Base-by-base conservation (phyloP, 345 rosid species). In the Lagerstroemia speciosa region DNA sequence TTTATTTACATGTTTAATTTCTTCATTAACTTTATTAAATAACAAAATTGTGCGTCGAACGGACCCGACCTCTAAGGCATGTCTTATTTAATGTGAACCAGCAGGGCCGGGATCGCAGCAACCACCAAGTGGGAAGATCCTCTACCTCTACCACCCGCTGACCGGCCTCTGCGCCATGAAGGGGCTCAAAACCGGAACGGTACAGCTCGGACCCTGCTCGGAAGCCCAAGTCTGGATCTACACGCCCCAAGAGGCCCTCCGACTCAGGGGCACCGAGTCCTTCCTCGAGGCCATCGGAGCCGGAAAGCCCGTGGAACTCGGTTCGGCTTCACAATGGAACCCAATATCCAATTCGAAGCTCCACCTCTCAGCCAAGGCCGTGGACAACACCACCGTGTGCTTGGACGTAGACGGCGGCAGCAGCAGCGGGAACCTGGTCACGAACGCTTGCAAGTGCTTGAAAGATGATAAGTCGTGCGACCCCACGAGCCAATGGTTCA, bases 281-380 rank as follows among this genome's bases (percentile, higher is more conserved):
- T 72, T 70, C 76, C 62, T 76, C 22, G 66, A 11, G 31, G 79
- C 79, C 4, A 11, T 29, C 0, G 65, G 48, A 24, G n/a, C 41
- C 1, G 67, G 61, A n/a, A 65, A 67, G 66, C 46, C 67, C 14
- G 65, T 31, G 17, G 48, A 1, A 0, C 55, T 65, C 16, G 55
- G 60, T 6, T 22, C 68, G 6, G 53, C 37, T 7, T 48, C 67
- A 2, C 78, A 53, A 69, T 94, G 99, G 99, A 79, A 82, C 22
- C 64, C 40, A 2, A 78, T 84, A 50, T 85, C 99, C 0, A 92
- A 86, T 50, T 89, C 97, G 16, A 77, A 72, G 62, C 80, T 94
- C 91, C 97, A 89, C 70, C 79, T 94, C 1, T 79, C 93, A 20
- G 74, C 92, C 1, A 77, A 31, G 33, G 70, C 75, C 41, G 32